phyloP scores from a whole-genome alignment of 2,329 filamentous ascomycete species.

The Boeremia lycopersici region DNA sequence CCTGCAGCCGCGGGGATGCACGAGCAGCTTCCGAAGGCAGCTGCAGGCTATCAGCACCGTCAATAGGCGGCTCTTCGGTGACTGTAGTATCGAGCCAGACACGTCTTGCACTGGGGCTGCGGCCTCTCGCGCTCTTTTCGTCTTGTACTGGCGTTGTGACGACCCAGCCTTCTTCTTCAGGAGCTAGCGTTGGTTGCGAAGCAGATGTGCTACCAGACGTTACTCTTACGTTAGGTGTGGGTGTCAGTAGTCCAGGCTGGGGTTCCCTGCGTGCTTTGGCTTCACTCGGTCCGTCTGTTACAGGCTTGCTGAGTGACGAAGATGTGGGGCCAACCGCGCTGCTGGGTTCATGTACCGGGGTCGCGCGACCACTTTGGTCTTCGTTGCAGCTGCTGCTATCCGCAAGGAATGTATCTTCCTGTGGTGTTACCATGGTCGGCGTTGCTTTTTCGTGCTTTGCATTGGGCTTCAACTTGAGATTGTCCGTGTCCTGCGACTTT shows the following conservation, averaged over 20 bases:
- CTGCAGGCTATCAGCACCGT: slow-evolving; percentile 37
- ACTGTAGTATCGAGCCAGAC: slow-evolving; percentile 50
- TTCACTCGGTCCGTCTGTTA: slow-evolving; percentile 29
- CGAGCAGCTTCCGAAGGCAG: slow-evolving; percentile 49
- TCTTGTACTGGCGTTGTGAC: slow-evolving; percentile 39
- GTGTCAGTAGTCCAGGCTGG: slow-evolving; percentile 31
- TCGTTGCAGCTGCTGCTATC: slow-evolving; percentile 61
- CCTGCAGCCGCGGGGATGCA: slow-evolving; percentile 42
- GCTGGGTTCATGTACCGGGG: slow-evolving; percentile 35
- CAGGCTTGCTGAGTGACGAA: slow-evolving; percentile 27
- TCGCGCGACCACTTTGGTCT: slow-evolving; percentile 47
- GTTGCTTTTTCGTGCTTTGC: slow-evolving; percentile 40
- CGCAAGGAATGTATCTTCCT: slow-evolving; percentile 58
- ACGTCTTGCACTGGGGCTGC: slow-evolving; percentile 37
- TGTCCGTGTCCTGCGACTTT: slow-evolving; percentile 32
- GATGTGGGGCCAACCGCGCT: slow-evolving; percentile 39
- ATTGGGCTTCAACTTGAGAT: slow-evolving; percentile 50
- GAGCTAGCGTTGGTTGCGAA: slow-evolving; percentile 42
- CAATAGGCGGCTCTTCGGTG: slow-evolving; percentile 41
- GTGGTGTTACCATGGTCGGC: slow-evolving; percentile 26
- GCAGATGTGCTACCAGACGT: slow-evolving; percentile 20
- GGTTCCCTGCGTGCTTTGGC: slow-evolving; percentile 32
- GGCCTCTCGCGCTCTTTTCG: slow-evolving; percentile 23
- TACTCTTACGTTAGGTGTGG: slow-evolving; percentile 29
- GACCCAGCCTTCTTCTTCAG: slow-evolving; percentile 48